Evolutionary conservation across 2,329 filamentous ascomycete genomes (phyloP).

Genomic region (Microsporum ferrugineum): DNA sequence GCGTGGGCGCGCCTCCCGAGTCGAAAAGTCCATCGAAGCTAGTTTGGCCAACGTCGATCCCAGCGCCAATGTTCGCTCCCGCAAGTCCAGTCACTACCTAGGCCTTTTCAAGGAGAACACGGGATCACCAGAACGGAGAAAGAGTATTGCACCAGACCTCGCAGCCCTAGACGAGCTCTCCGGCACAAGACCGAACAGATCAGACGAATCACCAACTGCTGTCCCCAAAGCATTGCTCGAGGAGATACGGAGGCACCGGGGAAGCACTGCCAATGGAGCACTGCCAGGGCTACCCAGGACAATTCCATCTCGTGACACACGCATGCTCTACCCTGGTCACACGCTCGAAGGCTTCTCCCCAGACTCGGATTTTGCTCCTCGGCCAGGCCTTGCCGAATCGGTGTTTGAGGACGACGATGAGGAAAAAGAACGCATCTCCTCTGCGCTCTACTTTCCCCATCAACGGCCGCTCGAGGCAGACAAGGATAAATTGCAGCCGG

Average conservation of each 20-base stretch:
- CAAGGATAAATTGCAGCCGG: neutral
- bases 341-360: constrained; percentile 6
- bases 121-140: constrained; percentile 41
- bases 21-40: constrained; percentile 54
- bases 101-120: constrained; percentile 55
- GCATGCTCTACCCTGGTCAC: neutral
- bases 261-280: neutral
- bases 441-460: constrained; percentile 54
- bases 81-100: constrained; percentile 55
- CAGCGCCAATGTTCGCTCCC: constrained; percentile 45
- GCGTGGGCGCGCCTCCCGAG: constrained; percentile 26
- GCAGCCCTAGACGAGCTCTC: neutral
- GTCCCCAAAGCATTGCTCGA: neutral
- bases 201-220: neutral
- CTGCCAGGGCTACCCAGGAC: neutral
- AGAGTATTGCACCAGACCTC: constrained; percentile 14
- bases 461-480: constrained; percentile 38
- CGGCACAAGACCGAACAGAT: neutral
- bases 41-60: constrained; percentile 48
- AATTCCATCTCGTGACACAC: neutral
- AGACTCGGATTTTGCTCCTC: neutral
- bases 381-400: constrained; percentile 1
- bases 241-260: neutral
- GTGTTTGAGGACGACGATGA: constrained; percentile 34
- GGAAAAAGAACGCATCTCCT: constrained; percentile 53